Conservation (phyloP, 1,284 basidiomycete species). For the Trametes hirsuta region DNA sequence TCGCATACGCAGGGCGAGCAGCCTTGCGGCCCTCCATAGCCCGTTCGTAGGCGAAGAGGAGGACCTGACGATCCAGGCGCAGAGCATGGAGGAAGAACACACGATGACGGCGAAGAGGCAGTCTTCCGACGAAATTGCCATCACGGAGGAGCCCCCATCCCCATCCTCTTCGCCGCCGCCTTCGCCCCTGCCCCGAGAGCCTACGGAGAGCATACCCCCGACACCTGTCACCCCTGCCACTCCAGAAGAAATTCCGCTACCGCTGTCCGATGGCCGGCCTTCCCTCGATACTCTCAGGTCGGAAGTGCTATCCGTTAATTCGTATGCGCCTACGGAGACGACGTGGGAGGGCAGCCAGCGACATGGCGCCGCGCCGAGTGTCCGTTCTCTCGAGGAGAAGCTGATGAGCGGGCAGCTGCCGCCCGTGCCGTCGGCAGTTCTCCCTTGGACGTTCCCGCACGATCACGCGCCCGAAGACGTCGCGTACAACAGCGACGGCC, state of each 20-base stretch:
- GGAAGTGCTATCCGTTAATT: conserved; percentile 52
- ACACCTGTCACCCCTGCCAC: conserved; percentile 6
- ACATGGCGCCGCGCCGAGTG: conserved; percentile 18
- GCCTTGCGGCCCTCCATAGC: conserved; percentile 40
- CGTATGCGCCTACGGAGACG: conserved; percentile 52
- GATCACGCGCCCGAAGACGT: conserved; percentile 84
- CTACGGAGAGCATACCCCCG: conserved; percentile 5
- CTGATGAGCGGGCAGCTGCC: conserved; percentile 56
- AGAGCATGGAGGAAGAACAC: conserved; percentile 32
- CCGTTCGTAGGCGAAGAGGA: conserved; percentile 47
- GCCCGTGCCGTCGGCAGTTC: conserved; percentile 46
- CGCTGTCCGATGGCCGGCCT: conserved; percentile 26
- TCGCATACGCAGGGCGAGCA: conserved; percentile 38
- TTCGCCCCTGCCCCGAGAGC: not conserved
- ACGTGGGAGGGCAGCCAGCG: conserved; percentile 57
- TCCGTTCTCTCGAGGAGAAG: conserved; percentile 54
- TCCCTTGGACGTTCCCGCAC: conserved; percentile 63
- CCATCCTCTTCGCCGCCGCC: conserved; percentile 2
- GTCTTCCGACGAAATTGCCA: conserved; percentile 11
- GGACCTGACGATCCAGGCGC: conserved; percentile 58
- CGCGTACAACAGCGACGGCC: conserved; percentile 88
- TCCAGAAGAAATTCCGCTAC: conserved; percentile 31
- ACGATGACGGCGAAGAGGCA: conserved; percentile 18
- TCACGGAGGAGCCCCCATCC: conserved; percentile 12
- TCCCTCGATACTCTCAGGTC: conserved; percentile 37